Base-by-base conservation (phyloP, 805 yeast species). In the Ogataea nakhonphanomensis region DNA sequence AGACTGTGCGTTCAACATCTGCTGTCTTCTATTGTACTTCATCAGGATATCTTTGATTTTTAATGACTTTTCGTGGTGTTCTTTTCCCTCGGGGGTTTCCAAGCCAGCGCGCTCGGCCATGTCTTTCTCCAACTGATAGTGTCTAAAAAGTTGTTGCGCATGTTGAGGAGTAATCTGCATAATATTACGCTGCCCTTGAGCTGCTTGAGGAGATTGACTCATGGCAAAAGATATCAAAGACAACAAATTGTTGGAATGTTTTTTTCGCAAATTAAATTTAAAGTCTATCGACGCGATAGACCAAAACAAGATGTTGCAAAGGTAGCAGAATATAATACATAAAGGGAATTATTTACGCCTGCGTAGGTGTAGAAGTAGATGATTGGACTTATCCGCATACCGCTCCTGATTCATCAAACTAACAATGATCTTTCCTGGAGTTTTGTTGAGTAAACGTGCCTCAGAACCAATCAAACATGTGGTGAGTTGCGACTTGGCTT, bases 101-200 rank as follows among this genome's bases (percentile, higher is more conserved):
- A 69, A 69, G 3, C 87, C 86, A 0, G 81, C 73, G 12, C 72
- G 73, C 50, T 75, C 77, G 1, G 88, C 89, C 50, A 75, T 73
- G 15, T 76, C 77, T 24, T 78, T 70, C 50, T 79, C 84, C 24
- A 70, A 64, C 36, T 73, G 74, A 47, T 78, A 76, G 39, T 79
- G 83, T 45, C 71, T 75, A 9, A 81, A 71, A 44, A 84, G 65
- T 54, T 77, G 79, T 27, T 78, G 74, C 13, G 78, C 78, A 49
- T 75, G 79, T 29, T 66, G 66, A 3, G 76, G 79, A 41, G 71
- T 75, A 30, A 71, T 51, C 22, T 54, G 58, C 25, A 55, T 48
- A 12, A 52, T 32, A 8, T 35, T 37, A 10, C 50, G 37, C 33
- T 41, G 60, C 26, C 39, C 56, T 35, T 43, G 54, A 7, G 41